These are phyloP conservation scores for Podospora pseudopauciseta DNA, from an alignment of 495 filamentous ascomycete genomes.

Conservation along the genomic window DNA sequence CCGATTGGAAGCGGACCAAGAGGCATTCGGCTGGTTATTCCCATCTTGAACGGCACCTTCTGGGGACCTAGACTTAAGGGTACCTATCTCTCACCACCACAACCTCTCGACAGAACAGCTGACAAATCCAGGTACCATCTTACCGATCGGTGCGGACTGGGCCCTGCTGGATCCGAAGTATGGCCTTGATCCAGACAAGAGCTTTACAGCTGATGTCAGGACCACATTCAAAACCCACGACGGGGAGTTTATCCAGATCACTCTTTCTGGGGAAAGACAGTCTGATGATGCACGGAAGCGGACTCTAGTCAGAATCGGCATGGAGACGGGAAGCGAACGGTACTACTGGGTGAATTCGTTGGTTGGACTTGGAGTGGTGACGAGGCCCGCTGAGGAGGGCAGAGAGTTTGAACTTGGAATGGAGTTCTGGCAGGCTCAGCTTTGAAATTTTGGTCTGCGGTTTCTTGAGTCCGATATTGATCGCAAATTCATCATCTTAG, in stretches of 20 bases:
- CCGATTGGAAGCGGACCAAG: constrained; percentile 12
- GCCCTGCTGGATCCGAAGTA: constrained; percentile 17
- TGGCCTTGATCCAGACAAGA: constrained; percentile 8
- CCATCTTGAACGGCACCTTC: constrained; percentile 20
- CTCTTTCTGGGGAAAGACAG: constrained; percentile 15
- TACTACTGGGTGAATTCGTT: constrained; percentile 22
- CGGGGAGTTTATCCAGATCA: constrained; percentile 17
- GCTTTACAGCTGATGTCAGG: constrained; percentile 19
- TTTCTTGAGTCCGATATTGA: neutral
- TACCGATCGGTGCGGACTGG: constrained; percentile 24
- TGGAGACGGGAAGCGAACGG: constrained; percentile 11
- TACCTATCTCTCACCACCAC: neutral
- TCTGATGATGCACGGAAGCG: constrained; percentile 4
- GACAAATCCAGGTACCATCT: constrained; percentile 15
- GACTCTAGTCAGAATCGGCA: constrained; percentile 10
- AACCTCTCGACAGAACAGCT: neutral
- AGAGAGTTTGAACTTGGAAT: neutral
- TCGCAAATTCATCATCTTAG: no score
- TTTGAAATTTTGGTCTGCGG: neutral
- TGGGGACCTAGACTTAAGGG: constrained; percentile 22
- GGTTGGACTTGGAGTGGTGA: constrained; percentile 15
- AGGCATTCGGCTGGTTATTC: constrained; percentile 16
- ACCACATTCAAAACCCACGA: constrained; percentile 20
- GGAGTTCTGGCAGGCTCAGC: neutral
- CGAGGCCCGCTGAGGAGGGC: neutral